Evolutionary conservation across 371 early-diverging fungal species (phyloP), one percentile per base, ranked within the genome.

Genomic region (Conidiobolus incongruus): DNA sequence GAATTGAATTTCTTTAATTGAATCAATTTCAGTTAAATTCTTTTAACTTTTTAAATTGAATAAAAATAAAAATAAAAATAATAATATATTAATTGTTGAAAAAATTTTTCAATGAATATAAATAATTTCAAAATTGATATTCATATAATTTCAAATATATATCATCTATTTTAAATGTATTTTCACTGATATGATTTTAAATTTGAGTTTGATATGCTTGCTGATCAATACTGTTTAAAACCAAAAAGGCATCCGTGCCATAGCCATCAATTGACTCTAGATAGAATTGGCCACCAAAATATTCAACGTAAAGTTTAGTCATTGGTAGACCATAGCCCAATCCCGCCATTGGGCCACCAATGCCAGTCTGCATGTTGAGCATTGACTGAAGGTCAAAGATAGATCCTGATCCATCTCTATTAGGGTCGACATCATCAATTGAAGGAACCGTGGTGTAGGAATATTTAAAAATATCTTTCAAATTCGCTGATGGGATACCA

Each of bases 221-320:
- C 43, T 68, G 63, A 46, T 72, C 70, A 46, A 88, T 84, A 52
- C 77, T 78, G 46, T 73, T 77, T 40, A 95, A 61, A 44, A 74
- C 70, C 36, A 95, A 52, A 52, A 89, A 92, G n/a, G 85, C 77
- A 56, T 95, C 95, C 45, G 84, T 78, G 12, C 93, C 95, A 54
- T 83, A 77, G 7, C 87, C 90, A 39, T 71, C 67, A 49, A 95
- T 63, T 19, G 86, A 81, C 30, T 80, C 63, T 22, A 94, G 49
- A 7, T 87, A 77, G 24, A 94, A 62, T 7, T 77, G 72, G 0
- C 95, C 95, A 31, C 91, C 93, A 72, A 92, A 90, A 47, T 92
- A 94, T 23, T 74, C 65, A n/a, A 89, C 83, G 56, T 92, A 92
- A 44, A 93, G 75, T 31, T 81, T 62, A 0, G 90, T 79, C 73